Evolutionary conservation across 441 rosid species (phyloP), one percentile per base, ranked within the genome.

Genomic region (Dalechampia spathulata): DNA sequence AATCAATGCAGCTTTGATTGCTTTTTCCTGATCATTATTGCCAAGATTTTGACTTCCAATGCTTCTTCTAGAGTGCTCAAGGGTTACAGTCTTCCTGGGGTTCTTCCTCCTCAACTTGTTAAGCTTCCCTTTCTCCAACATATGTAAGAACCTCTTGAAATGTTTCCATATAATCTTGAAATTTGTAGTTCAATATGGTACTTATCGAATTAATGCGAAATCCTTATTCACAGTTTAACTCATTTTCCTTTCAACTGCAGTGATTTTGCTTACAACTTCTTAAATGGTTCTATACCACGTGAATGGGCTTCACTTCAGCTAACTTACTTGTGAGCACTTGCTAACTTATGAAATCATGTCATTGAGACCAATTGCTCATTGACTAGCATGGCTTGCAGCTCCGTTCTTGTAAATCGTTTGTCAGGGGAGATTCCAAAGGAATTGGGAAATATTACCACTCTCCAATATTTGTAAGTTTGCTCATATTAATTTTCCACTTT

Each of bases 221-320:
- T 10, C 12, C 12, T 17, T 17, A 6, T 20, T 32, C 27, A 14
- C 10, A 4, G 27, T 42, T 34, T 45, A 22, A 40, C 23, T 52
- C 16, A 11, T 10, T 12, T 57, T 50, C 48, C 26, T 34, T 26
- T 63, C 40, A 36, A 37, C 15, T 49, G 67, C 60, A 85, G 97
- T 66, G 96, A 90, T 69, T 76, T 90, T 14, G 78, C 91, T 19
- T 82, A 80, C 74, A 90, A 90, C 77, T 82, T 80, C 75, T 72
- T 90, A 55, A 74, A 62, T 48, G 96, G 97, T 39, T 75, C 78
- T 21, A 67, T 90, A 55, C 96, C 97, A 49, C 63, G 7, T 49
- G 83, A 80, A 72, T 85, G 89, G 90, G 70, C 85, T 57, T 67
- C 68, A 19, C 20, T 77, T 72, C 75, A 68, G 41, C 64, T 88